Evolutionary conservation across 2,329 filamentous ascomycete species (phyloP).

Genomic region (Aureobasidium sp.): DNA sequence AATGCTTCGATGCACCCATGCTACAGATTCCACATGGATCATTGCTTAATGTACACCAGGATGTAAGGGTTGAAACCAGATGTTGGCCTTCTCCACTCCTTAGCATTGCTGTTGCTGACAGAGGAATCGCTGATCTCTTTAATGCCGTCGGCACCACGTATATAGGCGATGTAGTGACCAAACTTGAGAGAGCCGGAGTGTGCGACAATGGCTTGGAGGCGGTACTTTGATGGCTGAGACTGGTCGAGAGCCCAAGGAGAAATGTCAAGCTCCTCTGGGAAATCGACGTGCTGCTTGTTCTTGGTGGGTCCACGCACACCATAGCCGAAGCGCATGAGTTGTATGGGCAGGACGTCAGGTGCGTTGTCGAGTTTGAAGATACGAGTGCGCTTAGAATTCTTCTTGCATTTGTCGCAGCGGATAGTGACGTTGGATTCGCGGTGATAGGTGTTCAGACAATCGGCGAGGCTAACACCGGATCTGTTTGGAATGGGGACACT

Average conservation of each 20-base stretch:
- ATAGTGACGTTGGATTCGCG: slow-evolving; percentile 11
- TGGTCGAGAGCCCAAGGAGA: slow-evolving; percentile 1
- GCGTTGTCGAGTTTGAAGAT: slow-evolving; percentile 8
- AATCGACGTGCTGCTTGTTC: slow-evolving; percentile 8
- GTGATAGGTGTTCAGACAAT: slow-evolving; percentile 14
- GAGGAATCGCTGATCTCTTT: slow-evolving; percentile 12
- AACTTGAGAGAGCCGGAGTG: slow-evolving; percentile 13
- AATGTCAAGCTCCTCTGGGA: slow-evolving; percentile 14
- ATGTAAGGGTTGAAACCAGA: slow-evolving; percentile 15
- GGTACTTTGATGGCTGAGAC: slow-evolving; percentile 11
- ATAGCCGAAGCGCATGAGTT: slow-evolving; percentile 15
- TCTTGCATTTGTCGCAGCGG: slow-evolving; percentile 15
- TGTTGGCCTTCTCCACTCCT: slow-evolving; percentile 3
- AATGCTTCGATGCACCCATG: background rate
- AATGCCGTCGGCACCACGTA: slow-evolving; percentile 18
- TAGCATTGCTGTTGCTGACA: background rate
- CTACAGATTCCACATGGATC: background rate
- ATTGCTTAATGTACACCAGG: slow-evolving; percentile 15
- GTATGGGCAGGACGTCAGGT: slow-evolving; percentile 16
- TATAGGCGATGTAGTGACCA: slow-evolving; percentile 18
- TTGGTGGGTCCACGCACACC: slow-evolving; percentile 1
- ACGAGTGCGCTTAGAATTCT: slow-evolving; percentile 6
- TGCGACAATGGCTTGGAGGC: slow-evolving; percentile 16
- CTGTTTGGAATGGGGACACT: slow-evolving; percentile 11
- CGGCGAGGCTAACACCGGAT: slow-evolving; percentile 2